Evolutionary conservation across 306 rosid species (phyloP).

Genomic region (Rosa rugosa): DNA sequence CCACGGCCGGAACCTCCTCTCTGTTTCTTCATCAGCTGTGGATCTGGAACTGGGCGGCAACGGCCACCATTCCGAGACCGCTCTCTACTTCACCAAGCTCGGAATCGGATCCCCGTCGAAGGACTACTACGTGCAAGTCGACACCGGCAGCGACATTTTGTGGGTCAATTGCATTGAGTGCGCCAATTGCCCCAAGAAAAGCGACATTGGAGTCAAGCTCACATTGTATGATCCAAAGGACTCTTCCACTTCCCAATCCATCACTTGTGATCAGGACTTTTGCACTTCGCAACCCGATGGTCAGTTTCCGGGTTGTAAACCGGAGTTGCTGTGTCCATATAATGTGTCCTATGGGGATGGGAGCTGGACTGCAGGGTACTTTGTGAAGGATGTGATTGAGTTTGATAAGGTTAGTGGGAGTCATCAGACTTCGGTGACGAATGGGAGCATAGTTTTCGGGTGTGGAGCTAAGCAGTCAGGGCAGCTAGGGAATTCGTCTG

Average conservation of each 20-base stretch:
- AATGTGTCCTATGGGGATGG: conserved; percentile 84
- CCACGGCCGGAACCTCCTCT: conserved; percentile 57
- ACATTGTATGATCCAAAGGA: conserved; percentile 54
- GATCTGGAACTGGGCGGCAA: conserved; percentile 82
- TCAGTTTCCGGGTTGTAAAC: conserved; percentile 54
- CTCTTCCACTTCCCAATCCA: conserved; percentile 41
- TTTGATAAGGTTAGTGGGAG: conserved; percentile 51
- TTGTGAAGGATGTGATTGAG: conserved; percentile 60
- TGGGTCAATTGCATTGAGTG: conserved; percentile 91
- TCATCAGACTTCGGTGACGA: conserved; percentile 32
- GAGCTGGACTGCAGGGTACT: conserved; percentile 73
- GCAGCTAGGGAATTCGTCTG: conserved; percentile 45
- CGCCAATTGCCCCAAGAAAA: conserved; percentile 60
- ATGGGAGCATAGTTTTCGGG: conserved; percentile 68
- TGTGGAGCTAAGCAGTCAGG: conserved; percentile 84
- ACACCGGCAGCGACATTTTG: conserved; percentile 90
- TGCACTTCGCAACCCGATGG: conserved; percentile 61
- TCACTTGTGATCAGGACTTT: conserved; percentile 62
- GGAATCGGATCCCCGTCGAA: conserved; percentile 78
- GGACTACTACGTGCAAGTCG: conserved; percentile 85
- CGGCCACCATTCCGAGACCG: conserved; percentile 64
- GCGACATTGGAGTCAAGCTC: conserved; percentile 77
- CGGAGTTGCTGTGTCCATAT: conserved; percentile 58
- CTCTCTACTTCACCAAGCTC: conserved; percentile 77
- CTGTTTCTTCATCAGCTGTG: conserved; percentile 35